These are phyloP conservation scores for Saccharum officinarum DNA, from an alignment of 176 grass and related monocot genomes.

Conservation along the genomic window DNA sequence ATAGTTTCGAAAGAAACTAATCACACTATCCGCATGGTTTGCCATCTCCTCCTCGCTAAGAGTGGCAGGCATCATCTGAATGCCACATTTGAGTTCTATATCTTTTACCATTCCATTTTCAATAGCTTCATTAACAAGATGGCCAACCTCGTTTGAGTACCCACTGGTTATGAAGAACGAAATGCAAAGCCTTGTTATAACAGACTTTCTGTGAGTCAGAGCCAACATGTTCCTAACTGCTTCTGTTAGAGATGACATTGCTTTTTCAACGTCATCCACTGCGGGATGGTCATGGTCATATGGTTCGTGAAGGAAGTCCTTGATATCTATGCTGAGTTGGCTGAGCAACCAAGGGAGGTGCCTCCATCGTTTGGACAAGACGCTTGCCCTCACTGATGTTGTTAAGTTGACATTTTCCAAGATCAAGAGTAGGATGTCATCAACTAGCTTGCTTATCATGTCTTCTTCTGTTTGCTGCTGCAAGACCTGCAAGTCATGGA, in stretches of 20 bases:
- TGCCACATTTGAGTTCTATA: background rate
- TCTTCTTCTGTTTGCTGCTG: background rate
- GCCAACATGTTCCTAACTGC: background rate
- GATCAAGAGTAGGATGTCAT: background rate
- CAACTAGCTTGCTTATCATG: constrained; percentile 2
- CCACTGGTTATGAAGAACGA: background rate
- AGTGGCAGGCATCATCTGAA: background rate
- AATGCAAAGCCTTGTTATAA: background rate
- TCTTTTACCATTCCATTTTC: constrained; percentile 1
- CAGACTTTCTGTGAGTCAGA: background rate
- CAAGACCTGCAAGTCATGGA: background rate
- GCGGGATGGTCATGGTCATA: background rate
- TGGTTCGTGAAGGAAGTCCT: background rate
- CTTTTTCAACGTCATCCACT: background rate
- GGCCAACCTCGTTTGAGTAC: background rate
- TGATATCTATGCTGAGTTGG: background rate
- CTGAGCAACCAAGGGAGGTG: background rate
- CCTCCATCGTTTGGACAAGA: background rate
- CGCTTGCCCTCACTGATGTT: background rate
- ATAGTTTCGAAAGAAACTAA: background rate
- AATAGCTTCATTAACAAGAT: background rate
- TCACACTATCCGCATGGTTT: background rate
- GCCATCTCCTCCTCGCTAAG: background rate
- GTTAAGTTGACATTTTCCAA: background rate
- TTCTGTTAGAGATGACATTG: background rate